Base-by-base conservation (phyloP, 2,329 filamentous ascomycete genomes). In the Alternaria ethzedia region DNA sequence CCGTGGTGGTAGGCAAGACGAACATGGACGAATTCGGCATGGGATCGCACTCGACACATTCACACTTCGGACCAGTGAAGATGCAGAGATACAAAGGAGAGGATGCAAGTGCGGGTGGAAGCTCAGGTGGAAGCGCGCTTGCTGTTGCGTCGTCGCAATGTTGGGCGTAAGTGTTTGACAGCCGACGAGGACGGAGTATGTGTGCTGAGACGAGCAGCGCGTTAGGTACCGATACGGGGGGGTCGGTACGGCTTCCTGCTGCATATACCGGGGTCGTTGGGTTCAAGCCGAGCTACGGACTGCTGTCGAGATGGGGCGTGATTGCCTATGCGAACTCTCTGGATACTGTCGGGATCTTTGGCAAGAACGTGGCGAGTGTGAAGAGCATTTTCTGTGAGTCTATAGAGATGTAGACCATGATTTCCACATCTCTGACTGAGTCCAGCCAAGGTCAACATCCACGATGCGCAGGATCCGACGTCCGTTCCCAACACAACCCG, bases 11-110 rank as follows among this genome's bases (percentile, higher is more conserved):
- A 2, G 91, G 91, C 7, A 97, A 97, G 80, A 94, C 93, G 3
- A 97, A 97, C 77, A 89, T 98, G 84, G 96, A 98, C 81, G 96
- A 97, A 77, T 97, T 97, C 77, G 94, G 94, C 26, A 97, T 97
- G 94, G 94, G 94, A 3, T 96, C 93, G 9, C 90, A 97, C 76
- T 91, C 90, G 2, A 86, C 85, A 20, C 82, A 90, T 72, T 94
- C 93, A 1, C 81, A 84, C 58, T 88, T 90, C 71, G 92, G 91
- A 2, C 78, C 87, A 1, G 91, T 95, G 5, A 70, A 60, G 54
- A 65, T 75, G 60, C 61, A 65, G 25, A 66, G 82, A 78, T 56
- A 89, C 86, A 65, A 83, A 81, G 8, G 79, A 83, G 56, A 82
- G 75, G 52, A 74, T 57, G 63, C 72, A 46, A 77, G 75, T 49